A percentile compares a stretch with the other conserved stretches of the same genome.
Conservation (phyloP, 345 rosid species). For the Brassica juncea region DNA sequence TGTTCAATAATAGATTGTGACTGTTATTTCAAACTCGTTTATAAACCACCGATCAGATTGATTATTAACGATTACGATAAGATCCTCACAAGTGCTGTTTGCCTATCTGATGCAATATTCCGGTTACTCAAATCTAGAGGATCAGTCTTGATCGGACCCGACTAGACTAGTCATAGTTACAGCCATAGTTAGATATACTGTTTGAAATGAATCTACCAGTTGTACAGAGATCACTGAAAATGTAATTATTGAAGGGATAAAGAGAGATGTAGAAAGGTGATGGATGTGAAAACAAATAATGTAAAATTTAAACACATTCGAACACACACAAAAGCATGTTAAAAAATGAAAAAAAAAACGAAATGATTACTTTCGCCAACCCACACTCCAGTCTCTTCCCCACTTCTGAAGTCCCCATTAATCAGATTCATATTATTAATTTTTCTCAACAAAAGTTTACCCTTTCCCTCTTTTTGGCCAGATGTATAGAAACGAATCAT, state of each 20-base stretch:
- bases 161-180: conserved; percentile 10
- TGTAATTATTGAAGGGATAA: conserved; percentile 31
- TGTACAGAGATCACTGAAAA: conserved; percentile 22
- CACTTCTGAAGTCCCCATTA: conserved; percentile 47
- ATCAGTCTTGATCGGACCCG: neutral
- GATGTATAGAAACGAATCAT: conserved; percentile 19
- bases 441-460: neutral
- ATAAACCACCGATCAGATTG: neutral
- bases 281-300: conserved; percentile 24
- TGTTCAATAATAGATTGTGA: neutral
- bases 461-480: conserved; percentile 16
- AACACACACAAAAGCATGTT: conserved; percentile 11
- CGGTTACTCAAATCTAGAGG: neutral
- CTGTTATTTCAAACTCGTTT: neutral
- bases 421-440: conserved; percentile 26
- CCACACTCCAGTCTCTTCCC: conserved; percentile 42
- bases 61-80: neutral
- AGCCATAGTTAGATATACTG: neutral
- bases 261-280: conserved; percentile 15
- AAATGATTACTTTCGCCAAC: conserved; percentile 63
- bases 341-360: conserved; percentile 29
- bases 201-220: conserved; percentile 14
- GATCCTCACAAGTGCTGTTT: neutral
- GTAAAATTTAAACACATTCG: conserved; percentile 5
- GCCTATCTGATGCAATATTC: neutral